Percentiles rank a stretch among this genome's conserved stretches.
Evolutionary conservation across 139 green algal species (phyloP).

Genomic region (Coelastrella sp.): DNA sequence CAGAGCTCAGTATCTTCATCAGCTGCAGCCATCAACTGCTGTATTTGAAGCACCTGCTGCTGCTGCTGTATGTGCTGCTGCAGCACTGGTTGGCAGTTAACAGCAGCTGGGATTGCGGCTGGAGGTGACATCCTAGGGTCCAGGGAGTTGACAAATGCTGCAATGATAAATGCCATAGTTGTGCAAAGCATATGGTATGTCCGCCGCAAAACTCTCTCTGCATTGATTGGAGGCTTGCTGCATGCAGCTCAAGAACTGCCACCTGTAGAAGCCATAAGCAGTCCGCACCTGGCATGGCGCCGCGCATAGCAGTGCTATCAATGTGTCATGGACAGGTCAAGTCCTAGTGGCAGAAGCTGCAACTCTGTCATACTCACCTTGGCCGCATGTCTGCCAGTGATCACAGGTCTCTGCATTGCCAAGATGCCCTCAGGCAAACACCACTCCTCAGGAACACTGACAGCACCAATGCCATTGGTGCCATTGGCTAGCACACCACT

Average conservation of each 20-base stretch:
- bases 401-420: conserved; percentile 21
- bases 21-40: neutral
- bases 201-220: no score
- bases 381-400: conserved; percentile 26
- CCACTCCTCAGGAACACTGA: neutral
- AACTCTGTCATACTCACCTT: conserved; percentile 1
- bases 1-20: neutral
- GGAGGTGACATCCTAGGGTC: no score
- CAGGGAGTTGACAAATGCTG: no score
- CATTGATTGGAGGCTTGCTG: no score
- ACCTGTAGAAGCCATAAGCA: no score
- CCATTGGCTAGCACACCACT: neutral
- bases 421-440: neutral
- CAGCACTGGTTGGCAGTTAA: neutral
- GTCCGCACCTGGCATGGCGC: no score
- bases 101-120: no score
- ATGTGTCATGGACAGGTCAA: neutral
- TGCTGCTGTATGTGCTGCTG: neutral
- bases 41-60: neutral
- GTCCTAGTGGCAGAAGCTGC: neutral
- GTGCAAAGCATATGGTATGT: no score
- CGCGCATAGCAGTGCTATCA: no score
- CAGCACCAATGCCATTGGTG: neutral
- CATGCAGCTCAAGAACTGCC: no score
- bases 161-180: no score